Evolutionary conservation across 352 stramenopile genomes (phyloP).

Genomic region (Plasmopara halstedii): DNA sequence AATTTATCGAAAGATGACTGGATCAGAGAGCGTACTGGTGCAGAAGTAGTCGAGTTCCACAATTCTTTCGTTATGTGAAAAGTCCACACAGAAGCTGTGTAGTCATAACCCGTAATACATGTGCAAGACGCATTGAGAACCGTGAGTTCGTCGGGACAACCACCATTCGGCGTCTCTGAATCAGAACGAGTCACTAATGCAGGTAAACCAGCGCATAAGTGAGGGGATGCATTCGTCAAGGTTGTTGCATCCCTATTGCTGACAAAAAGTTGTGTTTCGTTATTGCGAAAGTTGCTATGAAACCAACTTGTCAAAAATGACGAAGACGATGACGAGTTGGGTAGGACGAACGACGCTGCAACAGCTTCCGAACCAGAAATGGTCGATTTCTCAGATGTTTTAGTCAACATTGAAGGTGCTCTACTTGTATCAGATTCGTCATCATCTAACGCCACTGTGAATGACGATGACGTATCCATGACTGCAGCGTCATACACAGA

Average conservation of each 20-base stretch:
- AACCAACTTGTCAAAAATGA: constrained; percentile 18
- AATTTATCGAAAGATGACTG: constrained; percentile 19
- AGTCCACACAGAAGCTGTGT: constrained; percentile 15
- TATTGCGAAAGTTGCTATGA: constrained; percentile 15
- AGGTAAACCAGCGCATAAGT: constrained; percentile 22
- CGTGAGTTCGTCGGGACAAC: constrained; percentile 27
- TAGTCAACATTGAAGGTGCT: background rate
- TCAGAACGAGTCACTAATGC: constrained; percentile 25
- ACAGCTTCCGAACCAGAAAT: constrained; percentile 1
- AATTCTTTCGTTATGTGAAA: constrained; percentile 19
- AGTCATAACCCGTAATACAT: constrained; percentile 26
- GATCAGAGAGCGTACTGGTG: constrained; percentile 11
- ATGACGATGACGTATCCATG: constrained; percentile 1
- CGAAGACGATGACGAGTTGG: constrained; percentile 9
- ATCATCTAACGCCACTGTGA: constrained; percentile 1
- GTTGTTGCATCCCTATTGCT: constrained; percentile 4
- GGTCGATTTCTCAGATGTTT: constrained; percentile 5
- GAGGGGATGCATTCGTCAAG: background rate
- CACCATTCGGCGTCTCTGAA: constrained; percentile 23
- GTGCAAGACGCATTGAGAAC: constrained; percentile 33
- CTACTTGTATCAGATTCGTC: constrained; percentile 4
- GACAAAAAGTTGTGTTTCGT: constrained; percentile 32
- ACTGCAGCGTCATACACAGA: constrained; percentile 2
- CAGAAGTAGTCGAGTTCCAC: constrained; percentile 7
- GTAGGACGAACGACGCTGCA: constrained; percentile 1